Conservation (phyloP, 176 grass and related monocot genomes). For the Calamus simplicifolius region DNA sequence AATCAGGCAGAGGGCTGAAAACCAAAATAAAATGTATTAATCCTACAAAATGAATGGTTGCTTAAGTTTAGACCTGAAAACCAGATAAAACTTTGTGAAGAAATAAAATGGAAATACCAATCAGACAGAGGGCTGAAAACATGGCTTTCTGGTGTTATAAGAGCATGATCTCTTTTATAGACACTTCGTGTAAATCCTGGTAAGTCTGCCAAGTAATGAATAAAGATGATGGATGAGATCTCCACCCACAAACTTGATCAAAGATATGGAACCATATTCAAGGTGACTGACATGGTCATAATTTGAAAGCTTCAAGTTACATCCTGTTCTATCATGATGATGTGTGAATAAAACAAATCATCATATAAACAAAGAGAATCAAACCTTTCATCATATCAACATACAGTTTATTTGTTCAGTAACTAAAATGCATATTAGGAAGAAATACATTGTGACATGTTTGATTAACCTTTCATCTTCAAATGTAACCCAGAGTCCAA, state of each 20-base stretch:
- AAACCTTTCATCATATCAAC: too few relatives aligned
- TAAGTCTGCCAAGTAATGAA: conserved; percentile 50
- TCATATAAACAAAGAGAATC: too few relatives aligned
- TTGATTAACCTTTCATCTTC: too few relatives aligned
- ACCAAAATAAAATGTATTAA: conserved; percentile 28
- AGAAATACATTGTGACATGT: too few relatives aligned
- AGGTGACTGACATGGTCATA: not conserved
- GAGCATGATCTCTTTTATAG: conserved; percentile 69
- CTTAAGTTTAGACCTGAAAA: too few relatives aligned
- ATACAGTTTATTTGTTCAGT: too few relatives aligned
- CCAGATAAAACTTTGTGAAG: not conserved
- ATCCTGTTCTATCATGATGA: not conserved
- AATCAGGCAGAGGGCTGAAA: not conserved
- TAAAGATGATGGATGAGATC: conserved; percentile 19
- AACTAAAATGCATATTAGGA: too few relatives aligned
- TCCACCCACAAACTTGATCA: not conserved
- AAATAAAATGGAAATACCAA: conserved; percentile 39
- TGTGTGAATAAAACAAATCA: too few relatives aligned
- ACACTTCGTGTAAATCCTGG: conserved; percentile 95
- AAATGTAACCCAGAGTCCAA: too few relatives aligned
- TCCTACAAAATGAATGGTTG: conserved; percentile 32
- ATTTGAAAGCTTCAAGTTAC: conserved; percentile 1
- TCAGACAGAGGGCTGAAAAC: conserved; percentile 84
- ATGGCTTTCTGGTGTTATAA: conserved; percentile 95
- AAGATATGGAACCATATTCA: not conserved